Percentiles rank a stretch among this genome's conserved stretches.
These are phyloP conservation scores for Amesomyces nigricolor DNA, from an alignment of 2,329 filamentous ascomycete genomes.

Conservation along the genomic window DNA sequence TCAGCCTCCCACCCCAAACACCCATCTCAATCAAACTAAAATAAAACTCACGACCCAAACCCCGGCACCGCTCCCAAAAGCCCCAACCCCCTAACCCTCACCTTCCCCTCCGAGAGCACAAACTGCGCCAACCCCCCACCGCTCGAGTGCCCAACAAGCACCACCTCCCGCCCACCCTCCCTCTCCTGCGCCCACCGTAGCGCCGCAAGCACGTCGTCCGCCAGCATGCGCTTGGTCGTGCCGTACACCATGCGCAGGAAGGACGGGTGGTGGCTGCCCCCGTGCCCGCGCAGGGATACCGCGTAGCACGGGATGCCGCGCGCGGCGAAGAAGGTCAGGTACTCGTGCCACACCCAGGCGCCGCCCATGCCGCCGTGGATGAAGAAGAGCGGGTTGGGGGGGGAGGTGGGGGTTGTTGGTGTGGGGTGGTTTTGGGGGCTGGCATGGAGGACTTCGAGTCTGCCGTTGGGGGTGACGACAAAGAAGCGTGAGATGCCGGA, in stretches of 20 bases:
- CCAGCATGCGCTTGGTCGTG: slow-evolving; percentile 39
- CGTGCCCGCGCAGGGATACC: slow-evolving; percentile 48
- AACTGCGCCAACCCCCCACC: slow-evolving; percentile 48
- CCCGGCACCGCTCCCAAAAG: slow-evolving; percentile 44
- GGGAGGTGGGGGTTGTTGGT: too few species aligned
- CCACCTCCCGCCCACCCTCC: slow-evolving; percentile 31
- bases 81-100: slow-evolving; percentile 40
- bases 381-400: slow-evolving; percentile 42
- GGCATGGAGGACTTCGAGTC: slow-evolving; percentile 46
- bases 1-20: slow-evolving; percentile 7
- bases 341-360: slow-evolving; percentile 48
- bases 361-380: slow-evolving; percentile 50
- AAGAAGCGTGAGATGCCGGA: slow-evolving; percentile 39
- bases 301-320: slow-evolving; percentile 46
- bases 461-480: slow-evolving; percentile 39
- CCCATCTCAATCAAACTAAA: not conserved
- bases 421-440: slow-evolving; percentile 25
- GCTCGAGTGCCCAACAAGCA: slow-evolving; percentile 47
- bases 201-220: slow-evolving; percentile 40
- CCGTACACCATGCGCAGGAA: slow-evolving; percentile 45
- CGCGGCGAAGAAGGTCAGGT: slow-evolving; percentile 43
- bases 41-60: slow-evolving; percentile 40
- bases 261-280: slow-evolving; percentile 45
- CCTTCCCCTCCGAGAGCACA: slow-evolving; percentile 37
- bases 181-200: slow-evolving; percentile 35